Conservation (phyloP, 805 yeast species). For the Lipomyces japonicus region DNA sequence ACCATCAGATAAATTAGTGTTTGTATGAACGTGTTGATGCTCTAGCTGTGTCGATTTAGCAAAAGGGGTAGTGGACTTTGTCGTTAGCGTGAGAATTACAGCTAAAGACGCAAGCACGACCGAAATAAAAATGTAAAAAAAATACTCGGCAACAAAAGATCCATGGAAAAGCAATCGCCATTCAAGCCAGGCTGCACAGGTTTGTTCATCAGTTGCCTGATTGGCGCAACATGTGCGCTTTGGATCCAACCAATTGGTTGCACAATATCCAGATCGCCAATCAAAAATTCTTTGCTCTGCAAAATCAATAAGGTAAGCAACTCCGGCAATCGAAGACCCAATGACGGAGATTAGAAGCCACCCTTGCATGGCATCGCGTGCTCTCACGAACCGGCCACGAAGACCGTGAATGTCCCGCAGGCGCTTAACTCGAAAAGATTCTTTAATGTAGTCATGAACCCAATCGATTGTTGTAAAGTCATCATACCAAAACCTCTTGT, state of each 20-base stretch:
- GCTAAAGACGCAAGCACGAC: conserved; percentile 34
- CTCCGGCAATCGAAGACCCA: conserved; percentile 46
- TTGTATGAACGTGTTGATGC: background rate
- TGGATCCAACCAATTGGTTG: conserved; percentile 44
- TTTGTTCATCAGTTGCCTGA: conserved; percentile 7
- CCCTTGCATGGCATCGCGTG: conserved; percentile 43
- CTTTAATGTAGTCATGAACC: conserved; percentile 49
- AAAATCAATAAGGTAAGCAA: conserved; percentile 50
- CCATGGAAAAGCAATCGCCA: conserved; percentile 21
- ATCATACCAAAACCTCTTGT: conserved; percentile 41
- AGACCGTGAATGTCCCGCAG: conserved; percentile 40
- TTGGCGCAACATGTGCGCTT: conserved; percentile 44
- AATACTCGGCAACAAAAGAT: conserved; percentile 33
- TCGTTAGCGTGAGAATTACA: conserved; percentile 43
- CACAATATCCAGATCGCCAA: conserved; percentile 52
- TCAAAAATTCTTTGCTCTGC: conserved; percentile 49
- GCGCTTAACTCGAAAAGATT: conserved; percentile 43
- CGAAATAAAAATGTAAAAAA: conserved; percentile 33
- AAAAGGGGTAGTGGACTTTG: conserved; percentile 44
- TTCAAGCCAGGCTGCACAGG: conserved; percentile 43
- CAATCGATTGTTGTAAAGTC: conserved; percentile 62
- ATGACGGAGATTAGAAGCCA: conserved; percentile 51
- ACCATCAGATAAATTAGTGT: conserved; percentile 1
- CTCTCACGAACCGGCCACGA: conserved; percentile 35
- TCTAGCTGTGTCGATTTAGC: conserved; percentile 2